Evolutionary conservation across 2,329 filamentous ascomycete genomes (phyloP).

Genomic region (Phyllosticta citribraziliensis): DNA sequence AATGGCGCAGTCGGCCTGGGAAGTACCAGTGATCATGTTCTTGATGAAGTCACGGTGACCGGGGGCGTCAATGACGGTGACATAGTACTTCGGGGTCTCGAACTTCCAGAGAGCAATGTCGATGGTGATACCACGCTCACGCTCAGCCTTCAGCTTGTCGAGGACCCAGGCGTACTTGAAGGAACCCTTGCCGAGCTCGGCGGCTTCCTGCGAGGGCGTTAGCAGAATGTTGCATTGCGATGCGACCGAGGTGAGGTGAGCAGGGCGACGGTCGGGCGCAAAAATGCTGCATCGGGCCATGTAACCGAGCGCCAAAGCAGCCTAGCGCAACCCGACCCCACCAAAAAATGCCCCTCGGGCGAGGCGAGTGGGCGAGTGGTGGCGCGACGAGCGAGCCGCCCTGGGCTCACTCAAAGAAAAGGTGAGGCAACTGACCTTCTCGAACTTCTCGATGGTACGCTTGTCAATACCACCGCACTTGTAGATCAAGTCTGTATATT

Average conservation of each 20-base stretch:
- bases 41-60: slow-evolving; percentile 99
- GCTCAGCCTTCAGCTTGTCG: slow-evolving; percentile 99
- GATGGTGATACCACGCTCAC: slow-evolving; percentile 99
- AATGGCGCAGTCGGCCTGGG: slow-evolving; percentile 98
- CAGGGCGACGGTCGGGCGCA: not conserved
- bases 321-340: slow-evolving; percentile 31
- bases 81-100: slow-evolving; percentile 95
- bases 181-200: slow-evolving; percentile 98
- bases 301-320: slow-evolving; percentile 19
- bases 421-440: slow-evolving; percentile 66
- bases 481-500: slow-evolving; percentile 87
- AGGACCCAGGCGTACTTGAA: slow-evolving; percentile 99
- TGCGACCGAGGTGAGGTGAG: not conserved
- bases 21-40: slow-evolving; percentile 99
- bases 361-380: slow-evolving; percentile 21
- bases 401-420: slow-evolving; percentile 11
- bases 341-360: slow-evolving; percentile 26
- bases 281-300: slow-evolving; percentile 2
- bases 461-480: slow-evolving; percentile 99
- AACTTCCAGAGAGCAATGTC: slow-evolving; percentile 99
- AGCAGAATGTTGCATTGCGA: slow-evolving; percentile 18
- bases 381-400: slow-evolving; percentile 19
- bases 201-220: slow-evolving; percentile 66
- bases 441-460: slow-evolving; percentile 99
- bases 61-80: slow-evolving; percentile 97